Conservation (phyloP, 169 alveolate genomes). For the Plasmodium relictum region DNA sequence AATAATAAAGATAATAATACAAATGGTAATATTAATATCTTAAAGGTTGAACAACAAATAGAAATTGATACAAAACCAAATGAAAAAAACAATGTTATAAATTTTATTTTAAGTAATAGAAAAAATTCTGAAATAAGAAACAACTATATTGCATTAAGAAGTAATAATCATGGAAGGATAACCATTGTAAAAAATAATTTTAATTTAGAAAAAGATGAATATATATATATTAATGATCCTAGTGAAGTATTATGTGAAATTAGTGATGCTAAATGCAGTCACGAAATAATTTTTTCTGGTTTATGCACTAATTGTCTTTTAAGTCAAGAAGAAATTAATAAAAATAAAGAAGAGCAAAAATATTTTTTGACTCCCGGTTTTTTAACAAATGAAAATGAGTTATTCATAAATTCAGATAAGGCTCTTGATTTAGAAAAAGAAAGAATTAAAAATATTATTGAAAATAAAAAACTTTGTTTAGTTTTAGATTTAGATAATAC, state of each 20-base stretch:
- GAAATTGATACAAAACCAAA: background rate
- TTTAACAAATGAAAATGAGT: slow-evolving; percentile 79
- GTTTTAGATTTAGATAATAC: slow-evolving; percentile 90
- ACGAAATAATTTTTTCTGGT: slow-evolving; percentile 60
- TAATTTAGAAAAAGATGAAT: slow-evolving; percentile 17
- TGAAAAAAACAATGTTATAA: slow-evolving; percentile 43
- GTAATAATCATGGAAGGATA: slow-evolving; percentile 36
- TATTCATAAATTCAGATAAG: slow-evolving; percentile 75
- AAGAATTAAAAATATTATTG: slow-evolving; percentile 72
- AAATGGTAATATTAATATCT: background rate
- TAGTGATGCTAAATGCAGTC: slow-evolving; percentile 42
- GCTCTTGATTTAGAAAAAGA: slow-evolving; percentile 81
- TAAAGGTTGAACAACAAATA: background rate
- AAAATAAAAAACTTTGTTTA: slow-evolving; percentile 83
- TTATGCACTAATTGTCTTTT: slow-evolving; percentile 61
- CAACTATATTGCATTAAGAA: slow-evolving; percentile 23
- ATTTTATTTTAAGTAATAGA: slow-evolving; percentile 43
- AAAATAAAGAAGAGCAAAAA: slow-evolving; percentile 28
- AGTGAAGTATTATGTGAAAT: slow-evolving; percentile 65
- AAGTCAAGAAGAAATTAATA: slow-evolving; percentile 63
- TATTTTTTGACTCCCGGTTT: slow-evolving; percentile 81
- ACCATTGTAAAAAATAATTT: slow-evolving; percentile 29
- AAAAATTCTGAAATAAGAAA: slow-evolving; percentile 34
- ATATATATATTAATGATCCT: slow-evolving; percentile 24
- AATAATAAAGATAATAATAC: background rate